These are phyloP conservation scores for Leishmania tropica DNA, from an alignment of 208 protist genomes.

Conservation along the genomic window DNA sequence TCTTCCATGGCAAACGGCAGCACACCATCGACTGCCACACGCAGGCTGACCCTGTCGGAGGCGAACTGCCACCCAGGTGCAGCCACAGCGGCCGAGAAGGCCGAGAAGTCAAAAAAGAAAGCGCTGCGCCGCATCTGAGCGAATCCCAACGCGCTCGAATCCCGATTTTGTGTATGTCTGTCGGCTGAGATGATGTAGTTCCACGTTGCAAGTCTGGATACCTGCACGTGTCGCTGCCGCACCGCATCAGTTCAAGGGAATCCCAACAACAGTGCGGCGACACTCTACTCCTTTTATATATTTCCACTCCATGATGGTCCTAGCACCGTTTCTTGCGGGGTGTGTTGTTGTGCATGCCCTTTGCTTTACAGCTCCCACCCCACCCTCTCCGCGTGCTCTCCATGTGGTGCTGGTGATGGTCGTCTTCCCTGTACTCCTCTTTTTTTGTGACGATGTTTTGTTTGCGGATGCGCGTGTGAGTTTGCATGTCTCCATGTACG, in stretches of 20 bases:
- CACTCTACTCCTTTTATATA: not conserved
- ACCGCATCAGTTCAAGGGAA: not conserved
- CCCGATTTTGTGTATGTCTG: not conserved
- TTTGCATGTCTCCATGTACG: not conserved
- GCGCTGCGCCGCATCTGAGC: slow-evolving; percentile 25
- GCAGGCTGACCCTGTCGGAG: slow-evolving; percentile 18
- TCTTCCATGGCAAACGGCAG: not conserved
- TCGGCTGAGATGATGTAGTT: not conserved
- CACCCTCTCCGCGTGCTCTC: not conserved
- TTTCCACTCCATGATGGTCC: not conserved
- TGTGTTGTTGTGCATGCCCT: not conserved
- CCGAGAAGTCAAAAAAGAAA: slow-evolving; percentile 35
- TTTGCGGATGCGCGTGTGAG: not conserved
- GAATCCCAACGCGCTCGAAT: not conserved
- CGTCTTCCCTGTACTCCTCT: not conserved
- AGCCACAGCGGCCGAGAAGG: slow-evolving; percentile 14
- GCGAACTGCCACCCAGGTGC: slow-evolving; percentile 18
- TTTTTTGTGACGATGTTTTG: not conserved
- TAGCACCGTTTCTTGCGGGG: not conserved
- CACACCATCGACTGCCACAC: not conserved
- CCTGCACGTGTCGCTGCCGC: not conserved
- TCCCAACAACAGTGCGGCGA: not conserved
- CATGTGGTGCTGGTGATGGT: not conserved
- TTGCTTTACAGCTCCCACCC: not conserved
- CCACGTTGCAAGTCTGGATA: not conserved